Percentiles rank a stretch among this genome's conserved stretches.
Evolutionary conservation across 805 yeast genomes (phyloP).

Genomic region (Ogataea wickerhamii): DNA sequence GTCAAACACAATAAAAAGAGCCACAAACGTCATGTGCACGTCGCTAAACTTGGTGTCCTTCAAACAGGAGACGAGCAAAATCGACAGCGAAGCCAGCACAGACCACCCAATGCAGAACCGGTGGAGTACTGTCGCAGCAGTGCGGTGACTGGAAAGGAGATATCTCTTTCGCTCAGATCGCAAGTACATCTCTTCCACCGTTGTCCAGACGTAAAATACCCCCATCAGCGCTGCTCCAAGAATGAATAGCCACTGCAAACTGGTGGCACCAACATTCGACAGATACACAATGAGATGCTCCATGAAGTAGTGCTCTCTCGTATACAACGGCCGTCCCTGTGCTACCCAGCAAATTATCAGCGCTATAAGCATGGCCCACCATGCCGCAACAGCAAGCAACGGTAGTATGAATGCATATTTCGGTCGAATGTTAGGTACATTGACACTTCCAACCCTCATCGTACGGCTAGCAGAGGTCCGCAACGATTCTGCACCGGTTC

Average conservation of each 20-base stretch:
- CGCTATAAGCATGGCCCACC: conserved; percentile 92
- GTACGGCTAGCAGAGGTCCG: no score
- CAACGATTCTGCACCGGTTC: no score
- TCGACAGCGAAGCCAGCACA: conserved; percentile 55
- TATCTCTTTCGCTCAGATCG: conserved; percentile 47
- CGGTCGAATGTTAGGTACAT: conserved; percentile 27
- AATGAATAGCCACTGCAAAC: conserved; percentile 79
- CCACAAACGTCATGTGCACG: conserved; percentile 68
- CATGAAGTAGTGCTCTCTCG: conserved; percentile 47
- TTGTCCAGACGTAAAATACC: conserved; percentile 60
- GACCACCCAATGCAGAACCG: conserved; percentile 22
- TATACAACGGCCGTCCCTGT: conserved; percentile 73
- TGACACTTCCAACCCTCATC: conserved; percentile 7
- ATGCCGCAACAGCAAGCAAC: conserved; percentile 57
- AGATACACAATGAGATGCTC: conserved; percentile 51
- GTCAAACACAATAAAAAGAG: conserved; percentile 63
- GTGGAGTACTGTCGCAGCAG: conserved; percentile 21
- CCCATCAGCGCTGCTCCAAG: conserved; percentile 77
- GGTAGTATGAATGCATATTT: conserved; percentile 46
- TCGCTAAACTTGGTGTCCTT: conserved; percentile 54
- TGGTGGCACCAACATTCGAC: conserved; percentile 86
- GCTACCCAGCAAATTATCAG: conserved; percentile 73
- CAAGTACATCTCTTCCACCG: conserved; percentile 59
- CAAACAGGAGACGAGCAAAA: conserved; percentile 70
- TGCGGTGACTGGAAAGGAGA: conserved; percentile 45